These are phyloP conservation scores for Fusarium euwallaceae DNA, from an alignment of 2,329 filamentous ascomycete genomes.

Conservation along the genomic window DNA sequence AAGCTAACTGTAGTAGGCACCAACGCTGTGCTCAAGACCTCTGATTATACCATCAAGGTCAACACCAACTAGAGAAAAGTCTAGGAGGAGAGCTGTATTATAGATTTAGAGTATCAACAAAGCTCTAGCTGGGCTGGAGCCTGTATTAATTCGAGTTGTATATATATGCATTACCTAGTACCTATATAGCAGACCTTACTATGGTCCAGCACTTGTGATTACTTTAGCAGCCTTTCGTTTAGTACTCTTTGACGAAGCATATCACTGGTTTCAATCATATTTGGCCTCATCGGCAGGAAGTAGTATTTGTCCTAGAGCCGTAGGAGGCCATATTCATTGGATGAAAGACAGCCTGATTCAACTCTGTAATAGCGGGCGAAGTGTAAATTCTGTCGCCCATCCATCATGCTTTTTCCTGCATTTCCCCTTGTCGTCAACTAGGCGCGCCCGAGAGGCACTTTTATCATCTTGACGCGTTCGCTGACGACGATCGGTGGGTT, in stretches of 20 bases:
- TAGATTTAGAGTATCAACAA: not conserved
- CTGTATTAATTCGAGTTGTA: not conserved
- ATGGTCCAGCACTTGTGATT: not conserved
- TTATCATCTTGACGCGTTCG: not conserved
- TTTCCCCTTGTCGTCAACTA: not conserved
- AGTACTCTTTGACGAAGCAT: not conserved
- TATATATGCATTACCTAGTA: not conserved
- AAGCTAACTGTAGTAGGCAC: constrained; percentile 12
- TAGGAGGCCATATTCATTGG: no score
- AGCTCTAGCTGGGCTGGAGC: not conserved
- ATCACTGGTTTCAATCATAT: not conserved
- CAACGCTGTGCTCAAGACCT: constrained; percentile 27
- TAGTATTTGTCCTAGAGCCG: no score
- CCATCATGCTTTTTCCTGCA: not conserved
- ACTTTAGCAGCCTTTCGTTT: not conserved
- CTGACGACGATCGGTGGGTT: not conserved
- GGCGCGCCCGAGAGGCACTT: not conserved
- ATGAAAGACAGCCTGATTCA: no score
- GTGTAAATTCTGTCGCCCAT: no score
- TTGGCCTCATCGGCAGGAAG: no score
- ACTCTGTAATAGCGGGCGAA: no score
- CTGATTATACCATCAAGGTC: constrained; percentile 22
- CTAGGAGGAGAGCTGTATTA: not conserved
- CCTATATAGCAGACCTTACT: not conserved
- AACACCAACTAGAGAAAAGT: not conserved